Evolutionary conservation across 2,329 filamentous ascomycete species (phyloP).

Genomic region (Magnaporthiopsis rhizophila): DNA sequence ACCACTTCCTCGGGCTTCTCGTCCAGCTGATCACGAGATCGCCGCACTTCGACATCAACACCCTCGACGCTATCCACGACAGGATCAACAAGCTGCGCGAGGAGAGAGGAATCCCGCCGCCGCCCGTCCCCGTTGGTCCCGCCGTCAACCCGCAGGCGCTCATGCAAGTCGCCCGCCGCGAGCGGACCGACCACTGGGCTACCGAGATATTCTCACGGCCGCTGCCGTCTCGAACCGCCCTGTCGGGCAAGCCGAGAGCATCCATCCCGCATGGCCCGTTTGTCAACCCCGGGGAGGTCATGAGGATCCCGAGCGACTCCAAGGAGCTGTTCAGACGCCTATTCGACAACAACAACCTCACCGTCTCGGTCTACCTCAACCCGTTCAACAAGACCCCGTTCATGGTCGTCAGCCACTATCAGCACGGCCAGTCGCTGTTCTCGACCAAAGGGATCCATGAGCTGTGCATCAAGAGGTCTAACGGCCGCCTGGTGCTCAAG

Average conservation of each 20-base stretch:
- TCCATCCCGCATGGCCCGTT: conserved; percentile 30
- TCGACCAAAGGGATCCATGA: conserved; percentile 46
- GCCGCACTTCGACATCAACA: conserved; percentile 47
- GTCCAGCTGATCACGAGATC: conserved; percentile 42
- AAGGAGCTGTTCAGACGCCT: conserved; percentile 43
- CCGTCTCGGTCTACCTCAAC: conserved; percentile 42
- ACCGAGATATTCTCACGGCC: conserved; percentile 51
- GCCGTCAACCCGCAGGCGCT: conserved; percentile 4
- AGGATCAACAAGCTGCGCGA: conserved; percentile 45
- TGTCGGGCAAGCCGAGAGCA: conserved; percentile 28
- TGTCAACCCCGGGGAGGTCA: conserved; percentile 31
- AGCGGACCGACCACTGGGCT: conserved; percentile 42
- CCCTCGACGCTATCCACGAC: conserved; percentile 39
- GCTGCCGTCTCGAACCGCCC: conserved; percentile 39
- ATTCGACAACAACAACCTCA: conserved; percentile 48
- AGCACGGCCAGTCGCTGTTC: conserved; percentile 33
- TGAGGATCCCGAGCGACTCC: conserved; percentile 34
- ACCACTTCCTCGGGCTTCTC: conserved; percentile 42
- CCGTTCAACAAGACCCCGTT: conserved; percentile 34
- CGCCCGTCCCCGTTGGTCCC: conserved; percentile 8
- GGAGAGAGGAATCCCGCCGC: conserved; percentile 40
- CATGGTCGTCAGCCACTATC: conserved; percentile 36
- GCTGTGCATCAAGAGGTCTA: conserved; percentile 39
- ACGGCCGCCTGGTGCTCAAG: conserved; percentile 40
- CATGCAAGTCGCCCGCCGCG: conserved; percentile 1